Base-by-base conservation (phyloP, 2,329 filamentous ascomycete genomes). In the Fusarium penzigii region DNA sequence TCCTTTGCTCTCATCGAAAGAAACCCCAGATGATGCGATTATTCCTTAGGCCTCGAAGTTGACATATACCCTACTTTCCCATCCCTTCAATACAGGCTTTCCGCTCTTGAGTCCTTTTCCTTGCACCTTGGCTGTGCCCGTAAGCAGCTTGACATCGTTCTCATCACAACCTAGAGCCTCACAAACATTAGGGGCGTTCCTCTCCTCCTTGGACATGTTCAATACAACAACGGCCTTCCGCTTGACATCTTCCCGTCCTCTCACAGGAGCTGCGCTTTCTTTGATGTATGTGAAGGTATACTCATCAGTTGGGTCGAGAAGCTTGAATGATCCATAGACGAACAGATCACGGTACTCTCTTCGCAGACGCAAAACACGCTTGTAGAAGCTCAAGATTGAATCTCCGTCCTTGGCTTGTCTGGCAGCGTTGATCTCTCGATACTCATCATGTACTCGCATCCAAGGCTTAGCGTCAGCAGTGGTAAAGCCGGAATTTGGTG, bases 381-480 rank as follows among this genome's bases (percentile, higher is more conserved):
- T 82, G 74, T 85, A 89, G 65, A 86, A 88, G 20, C 75, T 76
- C 6, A 85, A 68, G 1, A 87, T 78, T 0, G 78, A 81, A 2
- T 74, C 64, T 1, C 63, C 63, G n/a, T 82, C 76, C 0, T 61
- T 55, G 2, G 62, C 55, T 61, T 86, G 81, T 3, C 65, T 66
- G 0, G 73, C 75, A 2, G 79, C 84, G 52, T 89, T 90, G 63
- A 85, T 75, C 2, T 71, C 63, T 3, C 59, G 59, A 60, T 82
- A 85, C 29, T 79, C 74, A 17, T 86, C 81, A 59, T 88, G 84
- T 2, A 85, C 79, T 2, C 81, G 75, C 83, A 89, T 89, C 87
- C 87, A 90, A 0, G 87, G 84, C 56, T 75, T 77, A 1, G 64
- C 65, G 0, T 51, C 57, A 0, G 51, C 57, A 13, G 63, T 59